Evolutionary conservation across 2,329 filamentous ascomycete genomes (phyloP), one percentile per base, ranked within the genome.

Genomic region (Microdochium trichocladiopsis): DNA sequence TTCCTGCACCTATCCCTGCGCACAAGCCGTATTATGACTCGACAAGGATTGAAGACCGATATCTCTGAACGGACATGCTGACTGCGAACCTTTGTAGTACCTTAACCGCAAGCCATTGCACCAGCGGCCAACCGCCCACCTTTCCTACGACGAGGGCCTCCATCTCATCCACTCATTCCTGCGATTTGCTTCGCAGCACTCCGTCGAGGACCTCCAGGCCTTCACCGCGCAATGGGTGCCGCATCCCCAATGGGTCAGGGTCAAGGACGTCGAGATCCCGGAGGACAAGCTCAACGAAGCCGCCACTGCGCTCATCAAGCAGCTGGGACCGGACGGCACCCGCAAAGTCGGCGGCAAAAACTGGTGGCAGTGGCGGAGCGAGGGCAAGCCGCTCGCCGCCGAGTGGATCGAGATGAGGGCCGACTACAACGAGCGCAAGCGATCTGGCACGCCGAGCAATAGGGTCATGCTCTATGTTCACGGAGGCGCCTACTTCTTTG

Each of bases 361-460:
- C 55, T 91, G 94, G 94, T 91, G 93, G 93, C 82, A 90, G 70
- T 96, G 91, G 91, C 80, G 89, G 50, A 80, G 83, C 51, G 80
- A 82, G 4, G 77, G 82, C 24, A 77, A 72, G 48, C 76, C 83
- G 1, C 72, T 96, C 25, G 83, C 84, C 62, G 91, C 88, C 0
- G 93, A 99, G 66, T 97, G 92, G 93, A 90, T 99, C 59, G 94
- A 97, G 76, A 96, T 96, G 92, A 85, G 83, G 58, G 78, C 83
- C 50, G 87, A 97, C 66, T 86, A 89, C 63, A 76, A 86, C 55
- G 84, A 87, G 63, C 82, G 90, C 53, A 86, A 84, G 66, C 81
- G 80, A 62, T 71, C 72, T 1, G 72, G 72, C 16, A 80, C 82
- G 49, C 76, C 78, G 22, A 80, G 81, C 18, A 84, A 84, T 59